Evolutionary conservation across 169 alveolate species (phyloP).

Genomic region (Amoebophrya sp.): DNA sequence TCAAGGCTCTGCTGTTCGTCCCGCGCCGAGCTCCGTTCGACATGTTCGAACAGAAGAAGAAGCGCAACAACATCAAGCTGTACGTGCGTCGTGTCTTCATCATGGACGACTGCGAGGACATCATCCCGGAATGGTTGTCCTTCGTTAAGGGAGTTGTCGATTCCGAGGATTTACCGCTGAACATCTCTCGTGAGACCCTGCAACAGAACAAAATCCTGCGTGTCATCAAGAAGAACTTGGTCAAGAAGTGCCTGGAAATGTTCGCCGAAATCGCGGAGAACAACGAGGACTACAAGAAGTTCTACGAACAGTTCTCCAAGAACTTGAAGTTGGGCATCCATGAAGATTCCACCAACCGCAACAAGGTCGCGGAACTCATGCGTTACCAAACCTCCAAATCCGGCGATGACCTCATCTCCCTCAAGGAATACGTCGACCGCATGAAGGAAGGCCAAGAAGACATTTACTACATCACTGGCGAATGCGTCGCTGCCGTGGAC

Average conservation of each 20-base stretch:
- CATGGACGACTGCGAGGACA: conserved; percentile 99
- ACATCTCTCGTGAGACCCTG: conserved; percentile 95
- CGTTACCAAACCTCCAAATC: conserved; percentile 95
- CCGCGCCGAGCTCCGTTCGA: conserved; percentile 98
- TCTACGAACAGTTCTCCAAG: conserved; percentile 99
- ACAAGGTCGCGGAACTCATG: conserved; percentile 90
- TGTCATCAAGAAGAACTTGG: conserved; percentile 88
- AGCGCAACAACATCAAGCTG: conserved; percentile 94
- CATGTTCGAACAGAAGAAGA: conserved; percentile 94
- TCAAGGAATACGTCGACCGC: conserved; percentile 94
- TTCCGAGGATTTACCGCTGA: conserved; percentile 98
- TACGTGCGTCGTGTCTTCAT: conserved; percentile 99
- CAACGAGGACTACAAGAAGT: conserved; percentile 97
- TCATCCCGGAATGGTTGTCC: conserved; percentile 96
- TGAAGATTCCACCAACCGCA: conserved; percentile 95
- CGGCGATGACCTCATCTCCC: conserved; percentile 94
- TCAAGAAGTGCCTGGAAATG: conserved; percentile 4
- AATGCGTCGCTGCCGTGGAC: conserved; percentile 89
- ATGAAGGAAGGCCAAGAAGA: conserved; percentile 98
- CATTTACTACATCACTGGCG: conserved; percentile 82
- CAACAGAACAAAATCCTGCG: conserved; percentile 96
- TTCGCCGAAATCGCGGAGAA: conserved; percentile 73
- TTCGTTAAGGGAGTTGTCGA: conserved; percentile 98
- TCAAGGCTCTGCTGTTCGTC: conserved; percentile 48
- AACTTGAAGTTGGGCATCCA: conserved; percentile 98